Conservation (phyloP, 169 alveolate genomes). For the Plasmodium malariae region DNA sequence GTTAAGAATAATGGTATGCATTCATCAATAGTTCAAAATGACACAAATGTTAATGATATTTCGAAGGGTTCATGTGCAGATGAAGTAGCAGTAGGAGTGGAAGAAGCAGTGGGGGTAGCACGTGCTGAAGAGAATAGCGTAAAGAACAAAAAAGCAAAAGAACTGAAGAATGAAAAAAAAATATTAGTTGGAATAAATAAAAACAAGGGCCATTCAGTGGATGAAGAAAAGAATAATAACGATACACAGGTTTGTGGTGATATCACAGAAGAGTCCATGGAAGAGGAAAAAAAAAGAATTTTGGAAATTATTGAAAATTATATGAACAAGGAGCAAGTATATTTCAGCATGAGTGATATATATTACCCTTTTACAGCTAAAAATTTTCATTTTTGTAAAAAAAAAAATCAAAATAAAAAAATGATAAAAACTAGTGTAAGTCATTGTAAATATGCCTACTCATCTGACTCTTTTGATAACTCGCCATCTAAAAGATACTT, state of each 20-base stretch:
- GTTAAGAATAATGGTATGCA: background rate
- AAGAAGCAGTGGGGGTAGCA: background rate
- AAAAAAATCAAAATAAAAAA: slow-evolving; percentile 42
- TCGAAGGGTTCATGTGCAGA: background rate
- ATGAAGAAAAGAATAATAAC: background rate
- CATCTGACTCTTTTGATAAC: slow-evolving; percentile 9
- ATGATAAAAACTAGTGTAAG: background rate
- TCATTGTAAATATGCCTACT: background rate
- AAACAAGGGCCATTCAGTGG: background rate
- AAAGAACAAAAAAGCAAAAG: background rate
- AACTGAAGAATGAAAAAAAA: background rate
- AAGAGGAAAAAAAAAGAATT: slow-evolving; percentile 35
- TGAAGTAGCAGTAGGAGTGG: background rate
- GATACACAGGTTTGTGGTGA: background rate
- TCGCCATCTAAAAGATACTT: slow-evolving; percentile 12
- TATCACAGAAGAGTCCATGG: background rate
- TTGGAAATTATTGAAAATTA: slow-evolving; percentile 27
- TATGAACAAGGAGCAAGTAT: slow-evolving; percentile 21
- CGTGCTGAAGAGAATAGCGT: background rate
- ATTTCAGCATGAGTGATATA: slow-evolving; percentile 41
- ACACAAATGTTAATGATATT: background rate
- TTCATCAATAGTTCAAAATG: background rate
- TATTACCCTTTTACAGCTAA: slow-evolving; percentile 52
- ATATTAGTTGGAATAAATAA: background rate
- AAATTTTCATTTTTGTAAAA: slow-evolving; percentile 17